Evolutionary conservation across 148 eudicot genomes (phyloP).

Genomic region (Nepenthes mirabilis): DNA sequence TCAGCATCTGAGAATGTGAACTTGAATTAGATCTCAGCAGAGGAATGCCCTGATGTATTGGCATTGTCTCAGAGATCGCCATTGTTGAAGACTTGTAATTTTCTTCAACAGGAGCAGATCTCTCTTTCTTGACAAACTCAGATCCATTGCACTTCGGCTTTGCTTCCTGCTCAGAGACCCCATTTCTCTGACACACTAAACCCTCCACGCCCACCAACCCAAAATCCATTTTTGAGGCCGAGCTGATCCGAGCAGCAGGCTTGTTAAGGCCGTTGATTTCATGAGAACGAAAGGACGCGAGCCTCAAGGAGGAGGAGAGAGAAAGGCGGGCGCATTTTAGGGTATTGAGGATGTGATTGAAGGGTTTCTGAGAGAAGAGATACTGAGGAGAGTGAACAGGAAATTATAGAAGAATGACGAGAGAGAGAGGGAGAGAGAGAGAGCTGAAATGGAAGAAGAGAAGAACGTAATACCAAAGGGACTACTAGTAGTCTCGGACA

Average conservation of each 20-base stretch:
- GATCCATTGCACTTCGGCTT: conserved; percentile 6
- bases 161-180: not conserved
- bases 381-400: not conserved
- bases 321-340: not conserved
- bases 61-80: conserved; percentile 2
- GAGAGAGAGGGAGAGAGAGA: not conserved
- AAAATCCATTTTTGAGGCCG: conserved; percentile 5
- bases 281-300: not conserved
- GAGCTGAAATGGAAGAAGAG: not conserved
- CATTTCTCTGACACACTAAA: conserved; percentile 2
- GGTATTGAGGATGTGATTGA: not conserved
- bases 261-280: not conserved
- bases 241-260: not conserved
- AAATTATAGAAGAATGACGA: not conserved
- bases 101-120: not conserved
- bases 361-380: not conserved
- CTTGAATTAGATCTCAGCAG: conserved; percentile 7
- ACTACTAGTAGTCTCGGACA: too few relatives aligned
- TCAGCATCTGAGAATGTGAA: conserved; percentile 4
- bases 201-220: conserved; percentile 5
- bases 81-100: not conserved
- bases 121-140: not conserved
- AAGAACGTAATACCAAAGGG: not conserved
- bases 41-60: not conserved
- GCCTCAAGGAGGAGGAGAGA: not conserved